Evolutionary conservation across 2,329 filamentous ascomycete genomes (phyloP), one percentile per base, ranked within the genome.

Genomic region (Trichoderma gracile): DNA sequence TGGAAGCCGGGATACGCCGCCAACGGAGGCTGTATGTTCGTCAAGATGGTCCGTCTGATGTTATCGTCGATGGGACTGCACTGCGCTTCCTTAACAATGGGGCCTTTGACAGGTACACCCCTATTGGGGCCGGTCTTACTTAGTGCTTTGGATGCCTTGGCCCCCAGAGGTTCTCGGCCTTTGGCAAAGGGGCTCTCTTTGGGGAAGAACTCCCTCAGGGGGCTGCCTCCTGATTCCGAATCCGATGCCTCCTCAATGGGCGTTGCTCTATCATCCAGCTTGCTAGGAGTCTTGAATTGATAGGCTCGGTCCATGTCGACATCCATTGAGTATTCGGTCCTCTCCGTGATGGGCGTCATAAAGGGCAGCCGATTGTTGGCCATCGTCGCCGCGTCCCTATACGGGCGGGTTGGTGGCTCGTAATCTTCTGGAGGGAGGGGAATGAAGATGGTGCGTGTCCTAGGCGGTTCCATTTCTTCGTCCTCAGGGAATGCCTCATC

Each of bases 311-410:
- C 82, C 30, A 85, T 87, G 5, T 85, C 84, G 47, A 89, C 78
- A 42, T 89, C 89, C 5, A 98, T 79, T 0, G 93, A 97, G 12
- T 89, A 90, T 77, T 99, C 95, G 0, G 95, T 99, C 71, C 92
- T 89, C 76, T 99, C 95, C 1, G 95, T 94, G 69, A 99, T 99
- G 1, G 95, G 95, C 0, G 95, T 99, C 95, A 99, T 98, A 75
- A 98, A 99, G 3, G 94, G 95, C 10, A 98, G 82, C 62, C 93
- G 89, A 77, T 93, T 97, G 72, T 97, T 96, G 66, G 93, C 92
- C 76, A 89, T 83, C 74, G 93, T 85, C 42, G 80, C 84, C 73
- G 92, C 86, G 76, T 97, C 91, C 73, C 93, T 88, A 82, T 90
- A 97, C 65, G 91, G 90, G 54, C 89, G 85, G 64, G 85, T 89